These are phyloP conservation scores for Thalassiosira ordinaria DNA, from an alignment of 352 stramenopile species.

Conservation along the genomic window DNA sequence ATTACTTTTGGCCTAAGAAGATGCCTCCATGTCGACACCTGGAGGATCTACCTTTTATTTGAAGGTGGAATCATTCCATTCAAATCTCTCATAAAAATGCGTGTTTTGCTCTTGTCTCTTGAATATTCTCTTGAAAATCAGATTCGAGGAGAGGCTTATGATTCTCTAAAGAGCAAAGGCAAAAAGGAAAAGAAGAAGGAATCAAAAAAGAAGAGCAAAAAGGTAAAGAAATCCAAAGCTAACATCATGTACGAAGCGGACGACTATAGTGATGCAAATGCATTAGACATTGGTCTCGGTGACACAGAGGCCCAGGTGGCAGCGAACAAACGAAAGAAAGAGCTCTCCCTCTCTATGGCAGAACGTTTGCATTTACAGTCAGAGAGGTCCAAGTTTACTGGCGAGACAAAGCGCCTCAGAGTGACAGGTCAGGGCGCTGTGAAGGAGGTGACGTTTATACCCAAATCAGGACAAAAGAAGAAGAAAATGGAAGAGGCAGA, in stretches of 20 bases:
- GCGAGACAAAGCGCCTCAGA: slow-evolving; percentile 55
- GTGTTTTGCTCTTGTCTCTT: not conserved
- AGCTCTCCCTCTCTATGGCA: slow-evolving; percentile 70
- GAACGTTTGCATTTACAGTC: slow-evolving; percentile 69
- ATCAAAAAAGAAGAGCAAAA: slow-evolving; percentile 45
- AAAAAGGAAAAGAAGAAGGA: slow-evolving; percentile 47
- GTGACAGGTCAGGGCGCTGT: slow-evolving; percentile 59
- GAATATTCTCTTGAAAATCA: slow-evolving; percentile 24
- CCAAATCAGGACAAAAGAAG: slow-evolving; percentile 60
- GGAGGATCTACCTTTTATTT: too few species aligned
- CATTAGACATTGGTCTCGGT: slow-evolving; percentile 68
- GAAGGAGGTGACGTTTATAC: slow-evolving; percentile 78
- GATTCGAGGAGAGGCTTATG: slow-evolving; percentile 74
- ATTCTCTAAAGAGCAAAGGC: slow-evolving; percentile 55
- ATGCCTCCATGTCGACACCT: too few species aligned
- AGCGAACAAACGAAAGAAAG: slow-evolving; percentile 61
- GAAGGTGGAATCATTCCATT: too few species aligned
- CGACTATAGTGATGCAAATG: slow-evolving; percentile 54
- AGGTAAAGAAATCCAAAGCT: slow-evolving; percentile 51
- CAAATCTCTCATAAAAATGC: too few species aligned
- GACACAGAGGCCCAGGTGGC: too few species aligned
- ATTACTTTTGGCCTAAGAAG: too few species aligned
- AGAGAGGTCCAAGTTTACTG: slow-evolving; percentile 47
- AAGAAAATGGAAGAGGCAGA: slow-evolving; percentile 37
- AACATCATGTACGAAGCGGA: slow-evolving; percentile 76